Evolutionary conservation across 192 early-diverging fungal genomes (phyloP).

Genomic region (Coemansia asiatica): DNA sequence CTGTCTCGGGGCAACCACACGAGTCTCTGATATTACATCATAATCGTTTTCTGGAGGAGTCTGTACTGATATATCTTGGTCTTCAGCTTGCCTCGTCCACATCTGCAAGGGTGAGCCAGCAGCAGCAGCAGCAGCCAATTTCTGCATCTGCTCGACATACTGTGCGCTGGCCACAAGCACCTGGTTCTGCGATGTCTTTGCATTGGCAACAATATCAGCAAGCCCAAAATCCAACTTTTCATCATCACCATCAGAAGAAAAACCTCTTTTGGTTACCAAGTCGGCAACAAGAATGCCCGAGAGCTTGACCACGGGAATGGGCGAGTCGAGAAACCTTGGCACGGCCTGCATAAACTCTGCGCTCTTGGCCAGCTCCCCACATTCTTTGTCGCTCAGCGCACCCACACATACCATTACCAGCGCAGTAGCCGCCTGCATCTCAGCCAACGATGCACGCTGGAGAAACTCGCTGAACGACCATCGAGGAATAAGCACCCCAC

Average conservation of each 20-base stretch:
- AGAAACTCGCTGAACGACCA: conserved; percentile 36
- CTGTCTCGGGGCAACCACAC: conserved; percentile 37
- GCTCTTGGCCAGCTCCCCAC: conserved; percentile 20
- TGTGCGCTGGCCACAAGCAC: conserved; percentile 27
- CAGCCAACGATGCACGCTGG: conserved; percentile 7
- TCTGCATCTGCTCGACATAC: conserved; percentile 35
- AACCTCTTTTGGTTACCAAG: conserved; percentile 7
- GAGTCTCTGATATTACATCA: too few species aligned
- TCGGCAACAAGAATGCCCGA: conserved; percentile 47
- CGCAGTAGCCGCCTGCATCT: conserved; percentile 20
- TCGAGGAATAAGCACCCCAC: conserved; percentile 20
- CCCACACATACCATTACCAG: conserved; percentile 32
- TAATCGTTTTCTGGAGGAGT: too few species aligned
- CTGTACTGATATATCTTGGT: too few species aligned
- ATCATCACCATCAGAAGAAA: not conserved
- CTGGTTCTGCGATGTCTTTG: conserved; percentile 7
- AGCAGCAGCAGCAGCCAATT: not conserved
- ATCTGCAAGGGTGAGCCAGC: not conserved
- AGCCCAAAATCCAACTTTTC: conserved; percentile 41
- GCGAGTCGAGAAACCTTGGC: conserved; percentile 43
- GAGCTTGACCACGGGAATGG: conserved; percentile 26
- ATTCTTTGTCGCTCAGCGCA: conserved; percentile 12
- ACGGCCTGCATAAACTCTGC: conserved; percentile 36
- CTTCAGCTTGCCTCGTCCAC: not conserved
- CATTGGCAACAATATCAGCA: conserved; percentile 42